Conservation (phyloP, 1,284 basidiomycete species). For the Boletus mariae region DNA sequence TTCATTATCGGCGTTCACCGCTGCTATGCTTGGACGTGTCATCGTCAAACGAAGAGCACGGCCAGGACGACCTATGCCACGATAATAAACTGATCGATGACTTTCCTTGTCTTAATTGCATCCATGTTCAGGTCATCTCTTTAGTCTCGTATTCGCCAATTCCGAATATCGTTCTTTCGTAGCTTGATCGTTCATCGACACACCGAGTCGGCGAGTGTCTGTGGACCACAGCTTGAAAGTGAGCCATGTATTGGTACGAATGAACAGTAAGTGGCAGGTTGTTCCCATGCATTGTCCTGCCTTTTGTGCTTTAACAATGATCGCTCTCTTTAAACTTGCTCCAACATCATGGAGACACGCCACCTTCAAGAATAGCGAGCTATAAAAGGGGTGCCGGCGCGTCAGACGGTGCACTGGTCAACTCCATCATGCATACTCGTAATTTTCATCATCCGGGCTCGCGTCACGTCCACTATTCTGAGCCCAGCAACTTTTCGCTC, state of each 20-base stretch:
- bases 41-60: conserved; percentile 28
- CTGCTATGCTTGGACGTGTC: conserved; percentile 32
- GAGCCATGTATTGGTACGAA: neutral
- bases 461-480: conserved; percentile 3
- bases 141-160: conserved; percentile 7
- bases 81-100: conserved; percentile 7
- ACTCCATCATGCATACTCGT: conserved; percentile 2
- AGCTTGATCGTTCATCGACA: conserved; percentile 1
- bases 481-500: neutral
- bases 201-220: neutral
- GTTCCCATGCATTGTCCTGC: conserved; percentile 9
- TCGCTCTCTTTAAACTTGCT: conserved; percentile 3
- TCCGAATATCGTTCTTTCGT: neutral
- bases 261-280: conserved; percentile 7
- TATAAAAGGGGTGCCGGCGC: conserved; percentile 13
- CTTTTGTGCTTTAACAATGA: conserved; percentile 11
- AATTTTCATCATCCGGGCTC: neutral
- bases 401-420: neutral
- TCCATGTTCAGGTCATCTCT: neutral
- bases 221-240: conserved; percentile 1
- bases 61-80: conserved; percentile 28
- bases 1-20: conserved; percentile 66
- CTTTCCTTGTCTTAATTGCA: neutral
- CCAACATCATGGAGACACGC: conserved; percentile 8
- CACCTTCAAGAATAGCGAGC: neutral